Evolutionary conservation across 305 asterid genomes (phyloP).

Genomic region (Fraxinus platypoda): DNA sequence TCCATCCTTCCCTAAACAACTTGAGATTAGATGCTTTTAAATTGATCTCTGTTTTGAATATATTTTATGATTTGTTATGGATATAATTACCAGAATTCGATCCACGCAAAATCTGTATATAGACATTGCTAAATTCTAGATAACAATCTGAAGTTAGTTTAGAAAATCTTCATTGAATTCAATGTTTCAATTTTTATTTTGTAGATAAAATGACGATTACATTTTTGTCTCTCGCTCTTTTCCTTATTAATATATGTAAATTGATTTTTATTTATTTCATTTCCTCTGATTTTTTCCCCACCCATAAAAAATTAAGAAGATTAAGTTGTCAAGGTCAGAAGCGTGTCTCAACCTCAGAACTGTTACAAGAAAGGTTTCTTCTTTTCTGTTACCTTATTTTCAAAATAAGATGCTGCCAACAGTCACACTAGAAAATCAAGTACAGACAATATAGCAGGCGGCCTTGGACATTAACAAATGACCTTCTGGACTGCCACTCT

Average conservation of each 20-base stretch:
- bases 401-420: slow-evolving; percentile 6
- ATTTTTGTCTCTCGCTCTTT: neutral
- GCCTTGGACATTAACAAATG: slow-evolving; percentile 1
- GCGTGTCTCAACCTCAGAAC: slow-evolving; percentile 14
- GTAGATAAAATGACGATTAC: neutral
- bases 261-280: slow-evolving; percentile 15
- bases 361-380: slow-evolving; percentile 14
- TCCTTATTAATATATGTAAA: neutral
- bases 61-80: neutral
- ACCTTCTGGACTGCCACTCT: neutral
- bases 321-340: slow-evolving; percentile 23
- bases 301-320: slow-evolving; percentile 25
- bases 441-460: slow-evolving; percentile 23
- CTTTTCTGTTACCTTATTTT: slow-evolving; percentile 19
- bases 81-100: neutral
- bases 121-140: neutral
- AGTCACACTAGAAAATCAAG: slow-evolving; percentile 7
- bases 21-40: neutral
- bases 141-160: neutral
- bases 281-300: slow-evolving; percentile 8
- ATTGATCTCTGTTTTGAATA: neutral
- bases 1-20: neutral
- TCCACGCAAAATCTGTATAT: neutral
- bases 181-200: neutral
- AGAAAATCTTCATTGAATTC: neutral